Conservation (phyloP, 2,329 filamentous ascomycete genomes). For the Beauveria bassiana region DNA sequence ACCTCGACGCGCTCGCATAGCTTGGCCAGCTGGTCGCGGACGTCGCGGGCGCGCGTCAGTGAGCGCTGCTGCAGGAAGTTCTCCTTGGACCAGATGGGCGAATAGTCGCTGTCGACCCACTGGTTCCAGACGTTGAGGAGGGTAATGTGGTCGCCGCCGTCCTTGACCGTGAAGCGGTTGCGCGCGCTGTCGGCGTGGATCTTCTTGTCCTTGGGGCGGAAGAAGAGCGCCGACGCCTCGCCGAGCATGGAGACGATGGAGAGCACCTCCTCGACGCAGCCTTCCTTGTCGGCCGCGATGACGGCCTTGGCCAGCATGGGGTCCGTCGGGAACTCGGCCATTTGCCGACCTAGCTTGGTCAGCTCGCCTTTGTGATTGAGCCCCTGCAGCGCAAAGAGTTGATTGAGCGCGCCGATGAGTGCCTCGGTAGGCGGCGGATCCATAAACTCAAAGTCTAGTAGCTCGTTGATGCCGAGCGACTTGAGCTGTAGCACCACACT, state of each 20-base stretch:
- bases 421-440: constrained; percentile 86
- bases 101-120: constrained; percentile 90
- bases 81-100: constrained; percentile 77
- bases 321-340: constrained; percentile 91
- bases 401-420: constrained; percentile 80
- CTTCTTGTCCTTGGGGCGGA: constrained; percentile 94
- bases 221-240: constrained; percentile 84
- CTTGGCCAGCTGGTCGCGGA: constrained; percentile 85
- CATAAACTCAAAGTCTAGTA: constrained; percentile 94
- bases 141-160: constrained; percentile 83
- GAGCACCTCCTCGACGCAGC: constrained; percentile 89
- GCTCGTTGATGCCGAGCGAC: constrained; percentile 81
- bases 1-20: constrained; percentile 93
- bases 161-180: constrained; percentile 79
- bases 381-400: constrained; percentile 83
- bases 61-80: constrained; percentile 90
- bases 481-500: constrained; percentile 79
- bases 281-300: constrained; percentile 78
- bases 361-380: constrained; percentile 83
- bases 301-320: constrained; percentile 87
- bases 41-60: constrained; percentile 81
- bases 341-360: constrained; percentile 84
- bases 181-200: constrained; percentile 89
- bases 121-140: constrained; percentile 92
- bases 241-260: constrained; percentile 92